A percentile compares a stretch with the other conserved stretches of the same genome.
Evolutionary conservation across 2,329 filamentous ascomycete species (phyloP).

Genomic region (Immersiporthe knoxdaviesiana): DNA sequence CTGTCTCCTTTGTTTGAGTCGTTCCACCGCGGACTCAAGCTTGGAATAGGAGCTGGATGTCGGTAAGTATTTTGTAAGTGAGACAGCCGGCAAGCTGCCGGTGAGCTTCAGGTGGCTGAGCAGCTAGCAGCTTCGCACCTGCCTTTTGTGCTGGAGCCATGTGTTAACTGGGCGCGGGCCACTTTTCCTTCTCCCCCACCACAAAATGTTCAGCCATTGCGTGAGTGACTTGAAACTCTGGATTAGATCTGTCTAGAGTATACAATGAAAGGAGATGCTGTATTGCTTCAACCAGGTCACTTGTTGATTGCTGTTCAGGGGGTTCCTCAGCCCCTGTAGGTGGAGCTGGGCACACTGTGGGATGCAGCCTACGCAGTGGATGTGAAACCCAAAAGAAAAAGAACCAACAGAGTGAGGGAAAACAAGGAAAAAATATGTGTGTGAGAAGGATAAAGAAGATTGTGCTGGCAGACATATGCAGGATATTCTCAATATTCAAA

Average conservation of each 20-base stretch:
- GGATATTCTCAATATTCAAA: no score
- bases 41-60: not conserved
- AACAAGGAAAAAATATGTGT: not conserved
- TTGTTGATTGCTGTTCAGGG: not conserved
- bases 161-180: not conserved
- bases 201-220: not conserved
- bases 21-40: not conserved
- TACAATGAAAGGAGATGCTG: not conserved
- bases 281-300: not conserved
- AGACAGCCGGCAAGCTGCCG: not conserved
- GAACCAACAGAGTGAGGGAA: no score
- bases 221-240: not conserved
- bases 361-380: not conserved
- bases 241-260: not conserved
- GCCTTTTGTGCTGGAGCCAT: not conserved
- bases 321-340: not conserved
- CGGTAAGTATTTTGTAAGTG: not conserved
- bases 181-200: not conserved
- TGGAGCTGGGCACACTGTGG: not conserved
- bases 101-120: not conserved
- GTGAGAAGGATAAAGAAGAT: not conserved
- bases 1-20: not conserved
- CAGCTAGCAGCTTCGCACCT: not conserved
- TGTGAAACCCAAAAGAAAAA: not conserved
- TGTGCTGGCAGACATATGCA: not conserved